Percentiles rank a stretch among this genome's conserved stretches.
Conservation (phyloP, 169 alveolate genomes). For the Cryptosporidium ryanae region DNA sequence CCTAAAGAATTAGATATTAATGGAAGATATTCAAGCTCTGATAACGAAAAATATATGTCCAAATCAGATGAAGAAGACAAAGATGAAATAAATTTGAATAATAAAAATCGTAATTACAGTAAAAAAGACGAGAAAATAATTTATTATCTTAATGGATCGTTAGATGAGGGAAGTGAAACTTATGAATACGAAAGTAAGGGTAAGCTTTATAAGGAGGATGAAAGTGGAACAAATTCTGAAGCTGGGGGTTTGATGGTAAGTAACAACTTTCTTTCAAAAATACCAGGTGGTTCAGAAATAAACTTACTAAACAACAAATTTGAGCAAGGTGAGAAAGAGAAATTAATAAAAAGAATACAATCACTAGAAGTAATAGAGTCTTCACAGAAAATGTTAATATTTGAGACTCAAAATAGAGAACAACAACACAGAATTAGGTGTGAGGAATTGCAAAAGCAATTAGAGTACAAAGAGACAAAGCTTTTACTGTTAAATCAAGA, state of each 20-base stretch:
- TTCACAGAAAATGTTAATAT: conserved; percentile 60
- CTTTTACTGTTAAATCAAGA: conserved; percentile 49
- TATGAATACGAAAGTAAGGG: background rate
- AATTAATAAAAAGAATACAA: conserved; percentile 43
- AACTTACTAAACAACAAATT: background rate
- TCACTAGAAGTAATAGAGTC: conserved; percentile 73
- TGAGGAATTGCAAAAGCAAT: conserved; percentile 60
- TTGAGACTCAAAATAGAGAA: conserved; percentile 66
- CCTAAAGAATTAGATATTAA: background rate
- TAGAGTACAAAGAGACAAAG: conserved; percentile 70
- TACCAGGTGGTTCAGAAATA: conserved; percentile 3
- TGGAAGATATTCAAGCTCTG: background rate
- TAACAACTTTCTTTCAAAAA: conserved; percentile 28
- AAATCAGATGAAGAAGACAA: conserved; percentile 17
- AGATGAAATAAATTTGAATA: background rate
- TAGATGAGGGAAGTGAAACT: conserved; percentile 17
- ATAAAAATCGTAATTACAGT: background rate
- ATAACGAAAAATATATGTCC: background rate
- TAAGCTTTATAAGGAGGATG: background rate
- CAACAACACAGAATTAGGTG: conserved; percentile 66
- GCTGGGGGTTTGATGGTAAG: conserved; percentile 21
- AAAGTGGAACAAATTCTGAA: background rate
- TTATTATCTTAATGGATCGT: conserved; percentile 9
- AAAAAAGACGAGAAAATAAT: conserved; percentile 41
- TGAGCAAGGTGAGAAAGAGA: conserved; percentile 30